A percentile compares a stretch with the other conserved stretches of the same genome.
Conservation (phyloP, 768 basidiomycete genomes). For the Tricholomella constricta region DNA sequence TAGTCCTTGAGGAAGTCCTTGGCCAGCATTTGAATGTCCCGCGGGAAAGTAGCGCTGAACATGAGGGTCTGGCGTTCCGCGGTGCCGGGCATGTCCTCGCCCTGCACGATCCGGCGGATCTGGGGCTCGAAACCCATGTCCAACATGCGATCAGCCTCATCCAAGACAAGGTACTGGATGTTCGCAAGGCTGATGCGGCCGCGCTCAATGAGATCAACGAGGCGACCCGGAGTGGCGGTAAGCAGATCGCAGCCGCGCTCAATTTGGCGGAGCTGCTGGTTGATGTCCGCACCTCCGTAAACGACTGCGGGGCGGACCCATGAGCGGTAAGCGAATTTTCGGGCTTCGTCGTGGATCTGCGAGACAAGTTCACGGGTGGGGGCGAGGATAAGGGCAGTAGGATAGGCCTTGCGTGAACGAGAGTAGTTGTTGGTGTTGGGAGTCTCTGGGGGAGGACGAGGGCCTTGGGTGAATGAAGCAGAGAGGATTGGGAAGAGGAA, state of each 20-base stretch:
- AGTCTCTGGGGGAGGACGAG: conserved; percentile 66
- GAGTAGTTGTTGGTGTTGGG: conserved; percentile 52
- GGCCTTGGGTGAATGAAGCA: conserved; percentile 84
- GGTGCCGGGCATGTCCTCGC: conserved; percentile 97
- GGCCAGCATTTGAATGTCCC: conserved; percentile 96
- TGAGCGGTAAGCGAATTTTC: conserved; percentile 98
- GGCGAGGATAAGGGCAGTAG: conserved; percentile 95
- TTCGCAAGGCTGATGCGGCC: conserved; percentile 95
- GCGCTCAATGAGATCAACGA: conserved; percentile 97
- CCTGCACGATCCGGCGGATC: conserved; percentile 96
- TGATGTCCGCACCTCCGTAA: conserved; percentile 99
- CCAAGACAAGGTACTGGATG: conserved; percentile 96
- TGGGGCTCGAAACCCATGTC: conserved; percentile 99
- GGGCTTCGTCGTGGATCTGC: conserved; percentile 98
- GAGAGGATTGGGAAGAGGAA: conserved; percentile 99
- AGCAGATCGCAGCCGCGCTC: conserved; percentile 98
- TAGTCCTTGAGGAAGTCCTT: conserved; percentile 98
- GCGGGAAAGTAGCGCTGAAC: conserved; percentile 99
- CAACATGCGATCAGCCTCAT: conserved; percentile 99
- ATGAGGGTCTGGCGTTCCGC: conserved; percentile 95
- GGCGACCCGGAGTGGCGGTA: conserved; percentile 95
- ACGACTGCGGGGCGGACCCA: conserved; percentile 99
- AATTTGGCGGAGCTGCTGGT: conserved; percentile 88
- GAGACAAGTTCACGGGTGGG: conserved; percentile 98
- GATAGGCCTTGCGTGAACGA: conserved; percentile 87